A percentile compares a stretch with the other conserved stretches of the same genome.
These are phyloP conservation scores for Fusarium protoensiforme DNA, from an alignment of 2,329 filamentous ascomycete genomes.

Conservation along the genomic window DNA sequence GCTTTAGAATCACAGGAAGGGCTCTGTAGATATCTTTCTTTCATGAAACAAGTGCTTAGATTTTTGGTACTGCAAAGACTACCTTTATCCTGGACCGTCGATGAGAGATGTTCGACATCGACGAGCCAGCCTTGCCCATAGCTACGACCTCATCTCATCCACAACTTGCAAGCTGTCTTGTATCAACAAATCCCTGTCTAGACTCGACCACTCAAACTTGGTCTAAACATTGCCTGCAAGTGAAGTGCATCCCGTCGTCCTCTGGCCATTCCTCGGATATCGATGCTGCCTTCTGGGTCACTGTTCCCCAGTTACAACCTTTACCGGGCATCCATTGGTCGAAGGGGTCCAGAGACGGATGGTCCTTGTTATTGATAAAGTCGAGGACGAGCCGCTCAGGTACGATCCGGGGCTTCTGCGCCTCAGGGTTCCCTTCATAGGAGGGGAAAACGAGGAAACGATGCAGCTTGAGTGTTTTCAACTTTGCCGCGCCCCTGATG, in stretches of 20 bases:
- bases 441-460: constrained; percentile 6
- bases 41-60: background rate
- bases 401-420: background rate
- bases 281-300: background rate
- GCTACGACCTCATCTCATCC: too few relatives aligned
- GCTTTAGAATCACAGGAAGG: constrained; percentile 25
- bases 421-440: background rate
- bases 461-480: background rate
- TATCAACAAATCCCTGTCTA: background rate
- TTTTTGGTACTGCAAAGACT: background rate
- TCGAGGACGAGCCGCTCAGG: background rate
- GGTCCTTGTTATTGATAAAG: constrained; percentile 1
- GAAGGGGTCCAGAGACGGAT: background rate
- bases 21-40: background rate
- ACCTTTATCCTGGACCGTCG: too few relatives aligned
- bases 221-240: background rate
- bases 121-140: too few relatives aligned
- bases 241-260: background rate
- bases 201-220: background rate
- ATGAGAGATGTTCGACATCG: too few relatives aligned
- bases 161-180: too few relatives aligned
- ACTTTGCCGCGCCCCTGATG: background rate
- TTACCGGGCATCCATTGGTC: background rate
- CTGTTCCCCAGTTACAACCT: background rate
- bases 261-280: background rate